Evolutionary conservation across 306 rosid genomes (phyloP), one percentile per base, ranked within the genome.

Genomic region (Arachis hypogaea): DNA sequence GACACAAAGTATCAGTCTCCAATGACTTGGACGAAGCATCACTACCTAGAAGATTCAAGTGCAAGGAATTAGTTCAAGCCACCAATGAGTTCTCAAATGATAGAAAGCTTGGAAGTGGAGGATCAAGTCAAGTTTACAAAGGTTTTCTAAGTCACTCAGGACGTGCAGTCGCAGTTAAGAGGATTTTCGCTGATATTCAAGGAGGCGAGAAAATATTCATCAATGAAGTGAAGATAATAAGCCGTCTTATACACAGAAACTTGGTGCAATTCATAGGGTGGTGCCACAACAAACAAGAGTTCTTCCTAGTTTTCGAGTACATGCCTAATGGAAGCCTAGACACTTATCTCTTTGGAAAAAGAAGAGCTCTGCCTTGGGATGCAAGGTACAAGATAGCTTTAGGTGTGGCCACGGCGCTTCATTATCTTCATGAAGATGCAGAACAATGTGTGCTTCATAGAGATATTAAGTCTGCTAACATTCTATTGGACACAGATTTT

Each of bases 311-410:
- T 33, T 85, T 82, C 11, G 76, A 77, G 8, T 62, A 77, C 71
- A 71, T 82, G 87, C 79, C 85, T n/a, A 82, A 82, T 51, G 77
- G 86, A 33, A 85, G 86, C 75, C 82, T 85, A 8, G 85, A 85
- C 44, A 68, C 57, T 3, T 83, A 82, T 45, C 78, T 85, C 7
- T 85, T 77, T 18, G 81, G 84, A 5, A 59, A 68, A 9, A 73
- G 50, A 41, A 65, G 29, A 61, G 33, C 70, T 9, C 33, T 86
- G 11, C 38, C 77, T 4, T 85, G 85, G 85, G 68, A 66, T 47
- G 49, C 54, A 30, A 80, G 89, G 63, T 82, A 80, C 77, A 83
- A 68, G 71, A 50, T 83, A 43, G 71, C 84, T 0, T 9, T 68
- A 45, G 90, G 86, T 0, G 56, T 79, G 29, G 86, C 63, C 49